phyloP scores from a whole-genome alignment of 257 asterid species.

The Fraxinus anomala region DNA sequence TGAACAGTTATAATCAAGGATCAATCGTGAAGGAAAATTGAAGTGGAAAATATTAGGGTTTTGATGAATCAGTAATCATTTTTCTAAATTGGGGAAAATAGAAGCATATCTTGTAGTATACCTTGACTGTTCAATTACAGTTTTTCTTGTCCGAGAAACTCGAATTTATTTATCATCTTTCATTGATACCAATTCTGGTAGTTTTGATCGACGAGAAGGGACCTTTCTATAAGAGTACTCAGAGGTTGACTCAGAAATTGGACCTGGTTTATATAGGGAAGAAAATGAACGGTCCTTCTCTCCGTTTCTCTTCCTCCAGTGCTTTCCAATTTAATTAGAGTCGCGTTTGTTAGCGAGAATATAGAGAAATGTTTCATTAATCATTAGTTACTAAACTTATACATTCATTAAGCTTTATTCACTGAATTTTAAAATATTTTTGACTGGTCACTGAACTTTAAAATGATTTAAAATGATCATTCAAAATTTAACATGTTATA shows the following conservation, averaged over 20 bases:
- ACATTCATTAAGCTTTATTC: no score
- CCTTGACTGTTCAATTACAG: conserved; percentile 6
- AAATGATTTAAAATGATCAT: no score
- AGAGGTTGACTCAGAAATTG: not conserved
- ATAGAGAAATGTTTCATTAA: no score
- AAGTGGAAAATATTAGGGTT: conserved; percentile 32
- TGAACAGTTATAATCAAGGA: conserved; percentile 1
- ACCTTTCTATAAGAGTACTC: not conserved
- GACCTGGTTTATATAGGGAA: not conserved
- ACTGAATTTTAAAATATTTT: no score
- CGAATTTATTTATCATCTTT: not conserved
- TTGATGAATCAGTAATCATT: conserved; percentile 1
- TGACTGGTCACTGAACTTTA: no score
- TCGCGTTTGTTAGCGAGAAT: not conserved
- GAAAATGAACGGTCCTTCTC: not conserved
- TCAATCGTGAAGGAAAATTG: not conserved
- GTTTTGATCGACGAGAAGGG: not conserved
- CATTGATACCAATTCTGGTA: not conserved
- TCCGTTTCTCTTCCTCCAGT: not conserved
- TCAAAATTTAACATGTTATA: no score
- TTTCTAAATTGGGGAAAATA: not conserved
- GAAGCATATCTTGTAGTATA: not conserved
- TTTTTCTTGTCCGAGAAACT: not conserved
- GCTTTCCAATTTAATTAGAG: not conserved
- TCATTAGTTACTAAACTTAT: no score